Evolutionary conservation across 2,329 filamentous ascomycete species (phyloP).

Genomic region (Pestalotiopsis sp.): DNA sequence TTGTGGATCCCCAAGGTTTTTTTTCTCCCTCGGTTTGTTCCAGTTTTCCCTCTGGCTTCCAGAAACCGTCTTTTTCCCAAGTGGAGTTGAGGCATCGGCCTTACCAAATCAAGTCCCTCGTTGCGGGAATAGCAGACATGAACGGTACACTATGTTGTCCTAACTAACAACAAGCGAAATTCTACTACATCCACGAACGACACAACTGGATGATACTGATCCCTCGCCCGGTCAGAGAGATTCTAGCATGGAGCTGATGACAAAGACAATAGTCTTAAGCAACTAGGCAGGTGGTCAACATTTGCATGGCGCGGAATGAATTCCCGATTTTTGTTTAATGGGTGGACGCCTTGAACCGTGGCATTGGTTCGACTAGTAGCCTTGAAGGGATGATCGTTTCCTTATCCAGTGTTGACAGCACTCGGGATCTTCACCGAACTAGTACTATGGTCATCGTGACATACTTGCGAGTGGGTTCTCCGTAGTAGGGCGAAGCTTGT

Average conservation of each 20-base stretch:
- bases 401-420: background rate
- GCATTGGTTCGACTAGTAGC: background rate
- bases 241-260: too few relatives aligned
- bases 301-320: background rate
- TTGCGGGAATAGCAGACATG: background rate
- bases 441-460: background rate
- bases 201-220: too few relatives aligned
- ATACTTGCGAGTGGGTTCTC: background rate
- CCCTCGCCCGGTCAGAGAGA: too few relatives aligned
- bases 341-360: background rate
- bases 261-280: too few relatives aligned
- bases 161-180: background rate
- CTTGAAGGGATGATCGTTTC: background rate
- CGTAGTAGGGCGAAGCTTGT: background rate
- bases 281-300: background rate
- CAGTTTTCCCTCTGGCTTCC: background rate
- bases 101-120: background rate
- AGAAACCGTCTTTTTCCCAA: background rate
- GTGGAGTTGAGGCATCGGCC: background rate
- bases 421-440: background rate
- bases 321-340: background rate
- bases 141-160: background rate
- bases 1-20: background rate
- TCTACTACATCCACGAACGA: too few relatives aligned
- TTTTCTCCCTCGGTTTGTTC: background rate